These are phyloP conservation scores for Sphaerobolus stellatus DNA, from an alignment of 1,284 basidiomycete genomes.

Conservation along the genomic window DNA sequence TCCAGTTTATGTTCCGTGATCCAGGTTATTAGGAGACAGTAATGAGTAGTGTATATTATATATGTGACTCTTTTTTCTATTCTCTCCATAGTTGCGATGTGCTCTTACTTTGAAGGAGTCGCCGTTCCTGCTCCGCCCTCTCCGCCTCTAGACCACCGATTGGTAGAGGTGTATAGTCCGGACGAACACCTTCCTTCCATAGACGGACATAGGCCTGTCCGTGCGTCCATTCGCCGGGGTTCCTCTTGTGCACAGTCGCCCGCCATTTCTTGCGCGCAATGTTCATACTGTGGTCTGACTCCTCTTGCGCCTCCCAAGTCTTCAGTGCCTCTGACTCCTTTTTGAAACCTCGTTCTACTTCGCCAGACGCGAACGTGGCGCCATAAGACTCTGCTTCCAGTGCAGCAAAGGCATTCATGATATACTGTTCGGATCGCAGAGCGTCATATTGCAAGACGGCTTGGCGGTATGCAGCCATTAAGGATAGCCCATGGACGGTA, in stretches of 20 bases:
- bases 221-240: conserved; percentile 55
- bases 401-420: conserved; percentile 73
- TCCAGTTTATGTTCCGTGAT: conserved; percentile 89
- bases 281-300: too few relatives aligned
- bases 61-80: conserved; percentile 2
- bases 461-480: conserved; percentile 79
- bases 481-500: conserved; percentile 58
- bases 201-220: conserved; percentile 68
- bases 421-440: conserved; percentile 81
- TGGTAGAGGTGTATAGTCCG: conserved; percentile 57
- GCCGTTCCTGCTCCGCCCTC: conserved; percentile 6
- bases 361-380: conserved; percentile 61
- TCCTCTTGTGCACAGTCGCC: too few relatives aligned
- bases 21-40: conserved; percentile 6
- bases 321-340: conserved; percentile 64
- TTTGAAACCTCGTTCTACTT: conserved; percentile 59
- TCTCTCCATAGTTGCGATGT: conserved; percentile 16
- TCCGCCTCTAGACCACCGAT: conserved; percentile 29
- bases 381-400: conserved; percentile 82
- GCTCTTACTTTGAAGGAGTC: conserved; percentile 7
- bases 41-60: not conserved
- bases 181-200: conserved; percentile 67
- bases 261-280: too few relatives aligned
- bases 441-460: conserved; percentile 86
- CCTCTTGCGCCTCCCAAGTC: conserved; percentile 55